Evolutionary conservation across 75 land plant genomes (phyloP).

Genomic region (Picea sitchensis): DNA sequence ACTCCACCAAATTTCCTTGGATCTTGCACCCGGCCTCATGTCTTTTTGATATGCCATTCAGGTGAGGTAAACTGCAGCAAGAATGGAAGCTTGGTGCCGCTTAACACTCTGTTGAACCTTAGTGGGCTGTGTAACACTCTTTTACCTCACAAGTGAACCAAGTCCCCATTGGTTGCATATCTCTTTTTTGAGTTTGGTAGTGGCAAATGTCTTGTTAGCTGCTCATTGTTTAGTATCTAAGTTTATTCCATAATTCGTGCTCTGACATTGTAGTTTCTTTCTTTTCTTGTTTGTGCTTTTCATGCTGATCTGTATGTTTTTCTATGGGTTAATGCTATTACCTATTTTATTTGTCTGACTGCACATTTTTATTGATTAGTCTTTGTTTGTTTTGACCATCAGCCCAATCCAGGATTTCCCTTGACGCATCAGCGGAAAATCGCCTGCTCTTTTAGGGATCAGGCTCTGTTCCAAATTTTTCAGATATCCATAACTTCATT

Average conservation of each 20-base stretch:
- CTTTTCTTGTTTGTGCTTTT: not conserved
- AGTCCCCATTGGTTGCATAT: too few relatives aligned
- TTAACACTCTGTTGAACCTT: too few relatives aligned
- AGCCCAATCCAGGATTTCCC: conserved; percentile 78
- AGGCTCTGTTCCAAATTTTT: conserved; percentile 72
- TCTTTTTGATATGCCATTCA: too few relatives aligned
- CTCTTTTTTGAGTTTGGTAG: not conserved
- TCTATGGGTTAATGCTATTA: not conserved
- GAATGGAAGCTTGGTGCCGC: too few relatives aligned
- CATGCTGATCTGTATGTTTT: not conserved
- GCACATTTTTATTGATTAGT: conserved; percentile 2
- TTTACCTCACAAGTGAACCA: too few relatives aligned
- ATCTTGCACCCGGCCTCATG: too few relatives aligned
- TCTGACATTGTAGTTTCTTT: not conserved
- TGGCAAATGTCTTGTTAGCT: not conserved
- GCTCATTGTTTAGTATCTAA: not conserved
- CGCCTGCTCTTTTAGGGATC: conserved; percentile 79
- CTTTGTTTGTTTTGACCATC: conserved; percentile 1
- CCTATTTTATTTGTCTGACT: not conserved
- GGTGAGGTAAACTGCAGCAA: too few relatives aligned
- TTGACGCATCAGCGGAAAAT: conserved; percentile 83
- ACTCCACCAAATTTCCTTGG: too few relatives aligned
- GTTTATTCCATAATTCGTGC: not conserved
- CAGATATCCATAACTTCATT: conserved; percentile 89
- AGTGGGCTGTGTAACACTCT: too few relatives aligned